Evolutionary conservation across 495 filamentous ascomycete species (phyloP).

Genomic region (Xylaria scruposa): DNA sequence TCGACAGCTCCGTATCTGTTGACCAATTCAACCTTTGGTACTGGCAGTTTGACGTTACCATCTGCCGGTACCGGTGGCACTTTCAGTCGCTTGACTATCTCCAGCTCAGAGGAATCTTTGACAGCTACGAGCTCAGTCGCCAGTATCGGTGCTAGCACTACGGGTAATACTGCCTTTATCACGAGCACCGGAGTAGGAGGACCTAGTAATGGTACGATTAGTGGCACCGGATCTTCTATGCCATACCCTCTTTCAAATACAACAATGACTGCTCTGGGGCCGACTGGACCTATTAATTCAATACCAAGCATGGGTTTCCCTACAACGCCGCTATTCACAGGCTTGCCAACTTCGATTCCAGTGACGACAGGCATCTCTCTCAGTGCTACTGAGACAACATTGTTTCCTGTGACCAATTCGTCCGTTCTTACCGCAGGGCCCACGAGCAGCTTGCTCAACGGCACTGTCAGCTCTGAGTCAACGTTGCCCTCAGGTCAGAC

Average conservation of each 20-base stretch:
- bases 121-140: not conserved
- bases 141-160: not conserved
- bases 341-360: not conserved
- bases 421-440: not conserved
- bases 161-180: not conserved
- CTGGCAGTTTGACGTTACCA: not conserved
- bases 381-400: not conserved
- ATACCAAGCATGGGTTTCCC: not conserved
- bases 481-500: not conserved
- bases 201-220: not conserved
- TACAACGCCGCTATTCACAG: not conserved
- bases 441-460: conserved; percentile 3
- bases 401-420: not conserved
- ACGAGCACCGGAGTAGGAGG: not conserved
- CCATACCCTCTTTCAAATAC: conserved; percentile 31
- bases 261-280: conserved; percentile 18
- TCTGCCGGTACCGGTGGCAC: conserved; percentile 9
- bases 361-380: not conserved
- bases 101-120: not conserved
- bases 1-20: conserved; percentile 32
- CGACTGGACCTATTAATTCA: conserved; percentile 27
- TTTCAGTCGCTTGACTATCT: not conserved
- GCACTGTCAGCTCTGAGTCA: not conserved
- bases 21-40: conserved; percentile 32
- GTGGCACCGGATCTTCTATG: conserved; percentile 19